Percentiles rank a stretch among this genome's conserved stretches.
Conservation (phyloP, 192 early-diverging fungal genomes). For the Hyaloraphidium curvatum region DNA sequence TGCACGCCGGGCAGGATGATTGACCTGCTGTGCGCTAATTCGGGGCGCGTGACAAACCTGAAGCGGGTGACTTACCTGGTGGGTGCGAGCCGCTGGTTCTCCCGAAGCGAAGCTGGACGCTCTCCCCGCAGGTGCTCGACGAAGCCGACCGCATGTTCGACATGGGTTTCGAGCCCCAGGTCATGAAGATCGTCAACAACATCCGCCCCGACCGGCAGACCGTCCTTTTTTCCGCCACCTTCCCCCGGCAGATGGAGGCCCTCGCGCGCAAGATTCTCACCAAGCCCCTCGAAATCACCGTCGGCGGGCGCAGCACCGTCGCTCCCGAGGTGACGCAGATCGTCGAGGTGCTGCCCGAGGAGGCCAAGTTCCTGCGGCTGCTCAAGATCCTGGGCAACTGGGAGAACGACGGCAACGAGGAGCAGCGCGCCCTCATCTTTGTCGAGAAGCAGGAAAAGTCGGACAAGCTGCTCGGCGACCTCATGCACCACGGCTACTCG, state of each 20-base stretch:
- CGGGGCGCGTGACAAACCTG: slow-evolving; percentile 71
- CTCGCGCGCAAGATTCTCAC: slow-evolving; percentile 79
- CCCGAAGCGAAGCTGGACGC: too few species aligned
- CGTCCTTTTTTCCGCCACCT: slow-evolving; percentile 86
- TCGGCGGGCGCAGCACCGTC: slow-evolving; percentile 83
- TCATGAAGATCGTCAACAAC: slow-evolving; percentile 87
- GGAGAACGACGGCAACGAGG: slow-evolving; percentile 44
- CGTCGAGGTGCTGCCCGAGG: slow-evolving; percentile 63
- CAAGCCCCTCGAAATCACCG: slow-evolving; percentile 82
- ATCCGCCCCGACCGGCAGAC: slow-evolving; percentile 74
- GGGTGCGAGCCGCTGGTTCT: too few species aligned
- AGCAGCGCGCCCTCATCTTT: slow-evolving; percentile 63
- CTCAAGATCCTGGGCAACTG: slow-evolving; percentile 71
- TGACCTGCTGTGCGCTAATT: slow-evolving; percentile 70
- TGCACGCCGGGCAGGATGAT: slow-evolving; percentile 84
- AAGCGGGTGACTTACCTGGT: slow-evolving; percentile 82
- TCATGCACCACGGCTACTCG: slow-evolving; percentile 64
- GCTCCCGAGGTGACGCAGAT: slow-evolving; percentile 69
- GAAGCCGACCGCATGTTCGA: slow-evolving; percentile 6
- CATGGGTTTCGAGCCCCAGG: slow-evolving; percentile 16
- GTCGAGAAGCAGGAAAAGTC: slow-evolving; percentile 90
- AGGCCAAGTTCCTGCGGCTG: slow-evolving; percentile 67
- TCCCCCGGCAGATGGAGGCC: slow-evolving; percentile 90
- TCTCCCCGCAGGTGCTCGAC: neutral
- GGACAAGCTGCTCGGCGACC: slow-evolving; percentile 66